phyloP scores from a whole-genome alignment of 1,284 basidiomycete genomes.

The Sporisorium exsertum region DNA sequence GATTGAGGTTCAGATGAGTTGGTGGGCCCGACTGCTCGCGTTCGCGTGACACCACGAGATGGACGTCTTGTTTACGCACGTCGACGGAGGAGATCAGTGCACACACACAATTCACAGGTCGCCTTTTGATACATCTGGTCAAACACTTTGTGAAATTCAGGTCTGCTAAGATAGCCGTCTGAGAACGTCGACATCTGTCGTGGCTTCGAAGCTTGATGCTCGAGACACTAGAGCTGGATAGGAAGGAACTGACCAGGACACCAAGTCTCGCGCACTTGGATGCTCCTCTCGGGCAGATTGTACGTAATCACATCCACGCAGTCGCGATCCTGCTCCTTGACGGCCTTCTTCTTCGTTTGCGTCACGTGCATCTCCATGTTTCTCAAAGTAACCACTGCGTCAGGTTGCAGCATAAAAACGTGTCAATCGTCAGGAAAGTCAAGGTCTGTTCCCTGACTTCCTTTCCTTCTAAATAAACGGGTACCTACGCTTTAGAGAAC shows the following conservation, averaged over 20 bases:
- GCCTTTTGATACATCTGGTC: too few relatives aligned
- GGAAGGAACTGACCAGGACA: conserved; percentile 10
- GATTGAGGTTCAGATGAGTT: not conserved
- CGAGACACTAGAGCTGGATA: not conserved
- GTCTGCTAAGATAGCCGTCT: not conserved
- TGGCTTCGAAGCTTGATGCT: not conserved
- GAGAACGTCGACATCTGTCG: not conserved
- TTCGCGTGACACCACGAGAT: not conserved
- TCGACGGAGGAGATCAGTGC: too few relatives aligned
- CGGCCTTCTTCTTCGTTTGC: not conserved
- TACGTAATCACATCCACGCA: conserved; percentile 14
- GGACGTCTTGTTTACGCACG: too few relatives aligned
- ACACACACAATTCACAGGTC: too few relatives aligned
- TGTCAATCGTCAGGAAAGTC: too few relatives aligned
- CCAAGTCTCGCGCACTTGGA: conserved; percentile 8
- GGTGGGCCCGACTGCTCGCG: too few relatives aligned
- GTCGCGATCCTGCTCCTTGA: not conserved
- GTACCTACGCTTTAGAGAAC: conserved; percentile 12
- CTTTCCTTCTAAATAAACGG: too few relatives aligned
- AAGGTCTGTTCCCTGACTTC: too few relatives aligned
- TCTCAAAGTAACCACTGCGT: conserved; percentile 9
- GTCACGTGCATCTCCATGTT: conserved; percentile 12
- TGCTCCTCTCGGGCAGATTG: not conserved
- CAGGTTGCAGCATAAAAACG: conserved; percentile 8
- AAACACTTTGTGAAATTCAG: not conserved